Conservation (phyloP, 331 rosid genomes). For the Malus hybrid region DNA sequence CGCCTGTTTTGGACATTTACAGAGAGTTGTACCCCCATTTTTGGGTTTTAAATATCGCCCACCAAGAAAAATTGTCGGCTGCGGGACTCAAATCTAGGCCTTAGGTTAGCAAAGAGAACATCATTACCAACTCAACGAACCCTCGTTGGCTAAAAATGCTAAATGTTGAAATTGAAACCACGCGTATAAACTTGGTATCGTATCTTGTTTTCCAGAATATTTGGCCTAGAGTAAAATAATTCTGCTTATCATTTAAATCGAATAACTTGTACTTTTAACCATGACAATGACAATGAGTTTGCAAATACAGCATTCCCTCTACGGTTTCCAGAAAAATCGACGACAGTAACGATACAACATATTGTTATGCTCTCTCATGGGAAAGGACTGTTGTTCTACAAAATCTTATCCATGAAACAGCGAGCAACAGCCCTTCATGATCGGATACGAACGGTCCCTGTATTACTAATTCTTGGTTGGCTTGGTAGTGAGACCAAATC, state of each 20-base stretch:
- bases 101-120: too few relatives aligned
- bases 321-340: not conserved
- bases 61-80: too few relatives aligned
- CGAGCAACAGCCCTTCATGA: not conserved
- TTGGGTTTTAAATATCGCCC: too few relatives aligned
- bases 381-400: not conserved
- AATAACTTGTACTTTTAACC: not conserved
- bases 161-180: too few relatives aligned
- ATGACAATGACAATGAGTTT: not conserved
- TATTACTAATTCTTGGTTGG: constrained; percentile 9
- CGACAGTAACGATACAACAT: not conserved
- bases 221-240: too few relatives aligned
- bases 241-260: not conserved
- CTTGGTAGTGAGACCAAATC: constrained; percentile 68
- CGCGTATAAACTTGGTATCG: too few relatives aligned
- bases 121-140: too few relatives aligned
- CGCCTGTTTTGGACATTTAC: too few relatives aligned
- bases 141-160: too few relatives aligned
- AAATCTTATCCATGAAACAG: not conserved
- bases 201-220: too few relatives aligned
- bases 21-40: too few relatives aligned
- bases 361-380: not conserved
- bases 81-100: too few relatives aligned
- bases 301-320: not conserved
- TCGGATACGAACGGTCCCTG: not conserved